Evolutionary conservation across 2,329 filamentous ascomycete genomes (phyloP).

Genomic region (Ascochyta lentis): DNA sequence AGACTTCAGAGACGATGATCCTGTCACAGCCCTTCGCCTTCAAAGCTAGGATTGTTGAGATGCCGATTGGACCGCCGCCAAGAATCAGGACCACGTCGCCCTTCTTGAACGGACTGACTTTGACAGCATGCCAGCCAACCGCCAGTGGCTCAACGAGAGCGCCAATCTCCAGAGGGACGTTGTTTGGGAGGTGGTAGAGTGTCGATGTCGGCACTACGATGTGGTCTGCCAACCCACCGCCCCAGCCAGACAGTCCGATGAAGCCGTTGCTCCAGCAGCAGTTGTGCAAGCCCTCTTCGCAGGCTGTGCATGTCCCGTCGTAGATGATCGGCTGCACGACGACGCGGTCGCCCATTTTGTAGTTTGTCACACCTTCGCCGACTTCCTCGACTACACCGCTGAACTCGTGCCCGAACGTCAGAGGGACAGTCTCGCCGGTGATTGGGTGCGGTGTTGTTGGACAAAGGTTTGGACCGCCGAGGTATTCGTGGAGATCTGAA

Average conservation of each 20-base stretch:
- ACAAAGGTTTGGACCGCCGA: constrained; percentile 57
- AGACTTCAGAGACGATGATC: constrained; percentile 63
- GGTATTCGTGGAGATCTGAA: constrained; percentile 56
- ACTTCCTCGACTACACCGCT: constrained; percentile 60
- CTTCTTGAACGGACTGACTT: constrained; percentile 56
- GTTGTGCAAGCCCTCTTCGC: constrained; percentile 60
- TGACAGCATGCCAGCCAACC: constrained; percentile 64
- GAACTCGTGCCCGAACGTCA: constrained; percentile 63
- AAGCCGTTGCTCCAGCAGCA: constrained; percentile 63
- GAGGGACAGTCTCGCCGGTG: constrained; percentile 59
- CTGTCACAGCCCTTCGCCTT: constrained; percentile 42
- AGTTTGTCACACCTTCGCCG: constrained; percentile 57
- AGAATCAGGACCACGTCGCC: constrained; percentile 58
- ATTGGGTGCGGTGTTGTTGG: constrained; percentile 62
- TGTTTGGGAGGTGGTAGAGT: constrained; percentile 58
- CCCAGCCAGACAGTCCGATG: constrained; percentile 61
- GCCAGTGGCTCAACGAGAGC: constrained; percentile 62
- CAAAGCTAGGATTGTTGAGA: constrained; percentile 46
- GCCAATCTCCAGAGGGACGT: constrained; percentile 59
- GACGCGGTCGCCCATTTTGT: constrained; percentile 58
- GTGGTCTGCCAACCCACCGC: constrained; percentile 60
- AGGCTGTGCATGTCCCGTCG: constrained; percentile 60
- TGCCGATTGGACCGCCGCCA: constrained; percentile 62
- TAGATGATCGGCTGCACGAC: constrained; percentile 63
- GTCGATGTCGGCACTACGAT: constrained; percentile 57